Evolutionary conservation across 176 grass and related monocot genomes (phyloP).

Genomic region (Juncus effusus): DNA sequence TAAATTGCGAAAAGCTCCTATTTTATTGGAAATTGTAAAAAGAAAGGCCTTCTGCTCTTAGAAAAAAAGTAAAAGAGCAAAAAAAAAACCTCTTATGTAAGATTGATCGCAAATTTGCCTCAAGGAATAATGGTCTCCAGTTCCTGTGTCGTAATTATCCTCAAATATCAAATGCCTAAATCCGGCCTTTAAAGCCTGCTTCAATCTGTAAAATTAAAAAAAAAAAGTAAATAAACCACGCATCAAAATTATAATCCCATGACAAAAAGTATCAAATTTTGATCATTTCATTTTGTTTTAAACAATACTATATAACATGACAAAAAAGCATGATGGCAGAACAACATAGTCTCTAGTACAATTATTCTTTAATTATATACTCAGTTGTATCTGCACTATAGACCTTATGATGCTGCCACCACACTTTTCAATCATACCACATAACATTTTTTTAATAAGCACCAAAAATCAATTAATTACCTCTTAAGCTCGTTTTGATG

Average conservation of each 20-base stretch:
- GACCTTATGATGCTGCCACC: too few relatives aligned
- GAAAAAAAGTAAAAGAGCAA: background rate
- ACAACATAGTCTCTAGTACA: too few relatives aligned
- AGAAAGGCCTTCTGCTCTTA: background rate
- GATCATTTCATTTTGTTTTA: background rate
- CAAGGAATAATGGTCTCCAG: constrained; percentile 88
- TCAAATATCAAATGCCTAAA: constrained; percentile 89
- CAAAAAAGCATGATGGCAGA: background rate
- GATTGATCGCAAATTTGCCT: constrained; percentile 86
- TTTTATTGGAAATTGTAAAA: constrained; percentile 6
- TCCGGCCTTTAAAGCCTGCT: constrained; percentile 60
- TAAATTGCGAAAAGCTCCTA: background rate
- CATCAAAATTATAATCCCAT: background rate
- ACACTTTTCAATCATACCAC: background rate
- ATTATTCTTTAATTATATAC: too few relatives aligned
- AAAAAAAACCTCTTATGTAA: constrained; percentile 69
- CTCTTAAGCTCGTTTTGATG: constrained; percentile 94
- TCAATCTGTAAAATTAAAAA: constrained; percentile 39
- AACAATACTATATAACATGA: background rate
- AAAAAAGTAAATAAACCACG: background rate
- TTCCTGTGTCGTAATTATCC: constrained; percentile 97
- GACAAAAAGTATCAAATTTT: background rate
- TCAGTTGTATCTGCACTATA: too few relatives aligned
- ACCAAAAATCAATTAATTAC: constrained; percentile 17
- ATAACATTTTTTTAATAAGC: background rate